These are phyloP conservation scores for Knufia petricola DNA, from an alignment of 2,329 filamentous ascomycete species.

Conservation along the genomic window DNA sequence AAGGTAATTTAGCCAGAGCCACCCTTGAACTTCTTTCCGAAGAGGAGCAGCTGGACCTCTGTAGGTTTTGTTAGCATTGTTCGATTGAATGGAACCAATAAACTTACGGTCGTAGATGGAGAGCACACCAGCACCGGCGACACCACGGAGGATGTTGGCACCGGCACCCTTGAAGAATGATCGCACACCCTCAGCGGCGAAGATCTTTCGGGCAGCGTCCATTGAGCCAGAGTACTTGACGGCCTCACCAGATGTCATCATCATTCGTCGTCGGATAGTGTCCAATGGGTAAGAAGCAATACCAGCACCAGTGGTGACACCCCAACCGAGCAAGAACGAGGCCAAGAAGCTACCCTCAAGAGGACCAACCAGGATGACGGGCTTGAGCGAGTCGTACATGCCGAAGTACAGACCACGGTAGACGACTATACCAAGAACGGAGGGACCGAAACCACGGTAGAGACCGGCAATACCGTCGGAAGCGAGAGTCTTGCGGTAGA, in stretches of 20 bases:
- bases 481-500: conserved; percentile 99
- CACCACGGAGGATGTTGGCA: conserved; percentile 99
- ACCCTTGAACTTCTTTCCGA: conserved; percentile 97
- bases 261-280: conserved; percentile 99
- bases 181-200: conserved; percentile 92
- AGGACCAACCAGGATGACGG: conserved; percentile 79
- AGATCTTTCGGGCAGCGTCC: conserved; percentile 91
- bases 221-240: conserved; percentile 99
- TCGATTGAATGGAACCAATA: neutral
- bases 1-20: conserved; percentile 27
- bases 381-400: conserved; percentile 99
- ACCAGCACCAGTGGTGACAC: conserved; percentile 99
- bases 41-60: conserved; percentile 74
- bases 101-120: conserved; percentile 91
- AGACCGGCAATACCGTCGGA: conserved; percentile 98
- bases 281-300: conserved; percentile 99
- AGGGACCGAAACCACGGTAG: conserved; percentile 99
- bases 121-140: conserved; percentile 99
- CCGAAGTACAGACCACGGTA: conserved; percentile 99
- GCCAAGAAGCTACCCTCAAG: conserved; percentile 99
- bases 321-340: conserved; percentile 97
- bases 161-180: conserved; percentile 99
- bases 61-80: conserved; percentile 13
- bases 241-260: conserved; percentile 94
- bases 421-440: conserved; percentile 96